A percentile compares a stretch with the other conserved stretches of the same genome.
These are phyloP conservation scores for Monosporascus cannonballus DNA, from an alignment of 2,329 filamentous ascomycete species.

Conservation along the genomic window DNA sequence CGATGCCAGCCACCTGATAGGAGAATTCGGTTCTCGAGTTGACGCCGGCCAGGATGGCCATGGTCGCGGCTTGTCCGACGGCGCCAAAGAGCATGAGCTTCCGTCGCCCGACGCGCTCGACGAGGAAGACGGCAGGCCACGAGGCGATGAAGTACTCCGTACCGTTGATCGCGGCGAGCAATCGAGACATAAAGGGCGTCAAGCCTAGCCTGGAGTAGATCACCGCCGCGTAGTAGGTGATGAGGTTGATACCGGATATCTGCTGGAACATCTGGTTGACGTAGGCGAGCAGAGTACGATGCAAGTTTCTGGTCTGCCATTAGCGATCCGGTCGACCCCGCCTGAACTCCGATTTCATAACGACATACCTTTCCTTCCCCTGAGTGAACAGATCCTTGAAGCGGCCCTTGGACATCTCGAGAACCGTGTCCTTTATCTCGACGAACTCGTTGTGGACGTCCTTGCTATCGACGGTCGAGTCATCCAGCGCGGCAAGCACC, in stretches of 20 bases:
- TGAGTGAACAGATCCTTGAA: slow-evolving; percentile 55
- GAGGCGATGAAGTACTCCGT: slow-evolving; percentile 48
- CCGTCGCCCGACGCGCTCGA: slow-evolving; percentile 61
- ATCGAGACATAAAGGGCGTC: slow-evolving; percentile 48
- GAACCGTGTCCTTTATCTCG: slow-evolving; percentile 55
- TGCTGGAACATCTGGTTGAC: slow-evolving; percentile 55
- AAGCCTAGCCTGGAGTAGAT: slow-evolving; percentile 47
- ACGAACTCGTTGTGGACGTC: slow-evolving; percentile 48
- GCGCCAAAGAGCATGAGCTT: slow-evolving; percentile 68
- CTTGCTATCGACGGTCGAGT: slow-evolving; percentile 38
- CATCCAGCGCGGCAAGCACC: slow-evolving; percentile 35
- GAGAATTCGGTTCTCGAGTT: slow-evolving; percentile 24
- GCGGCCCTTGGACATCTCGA: slow-evolving; percentile 50
- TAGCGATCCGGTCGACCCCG: slow-evolving; percentile 1
- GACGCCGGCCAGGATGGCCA: slow-evolving; percentile 54
- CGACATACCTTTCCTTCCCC: slow-evolving; percentile 39
- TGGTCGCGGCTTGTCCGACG: slow-evolving; percentile 55
- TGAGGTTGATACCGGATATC: slow-evolving; percentile 35
- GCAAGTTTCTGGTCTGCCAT: slow-evolving; percentile 34
- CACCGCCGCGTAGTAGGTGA: slow-evolving; percentile 41
- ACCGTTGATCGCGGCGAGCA: slow-evolving; percentile 47
- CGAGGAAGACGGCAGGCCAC: slow-evolving; percentile 54
- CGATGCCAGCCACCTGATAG: slow-evolving; percentile 25
- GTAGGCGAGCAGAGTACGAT: slow-evolving; percentile 48
- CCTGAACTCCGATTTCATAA: neutral